Evolutionary conservation across 352 stramenopile genomes (phyloP), one percentile per base, ranked within the genome.

Genomic region (Nothophytophthora sp.): DNA sequence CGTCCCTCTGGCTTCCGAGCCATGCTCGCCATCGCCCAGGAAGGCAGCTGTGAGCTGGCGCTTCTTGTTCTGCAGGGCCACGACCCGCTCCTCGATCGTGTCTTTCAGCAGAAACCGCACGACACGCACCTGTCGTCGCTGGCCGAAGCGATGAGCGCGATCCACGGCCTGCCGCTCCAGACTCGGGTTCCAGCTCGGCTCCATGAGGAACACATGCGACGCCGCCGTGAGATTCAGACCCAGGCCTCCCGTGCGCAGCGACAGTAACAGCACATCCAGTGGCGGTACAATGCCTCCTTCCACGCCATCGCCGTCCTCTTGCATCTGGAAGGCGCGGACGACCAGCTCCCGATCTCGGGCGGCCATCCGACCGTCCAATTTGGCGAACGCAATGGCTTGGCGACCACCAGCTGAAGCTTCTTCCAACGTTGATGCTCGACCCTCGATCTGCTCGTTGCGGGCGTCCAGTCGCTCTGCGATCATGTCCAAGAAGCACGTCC

Each of bases 211-310:
- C 27, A 98, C 89, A 32, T 97, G 82, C 22, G 88, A 88, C 13
- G 92, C 92, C 42, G 90, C 76, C 5, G 92, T 98, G 30, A 98
- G 75, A 50, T 98, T 98, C 40, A 98, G 81, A 11, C 92, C 93
- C 16, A 95, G 75, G 5, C 88, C 90, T 32, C 93, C 93, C 1
- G 84, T 92, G 33, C 87, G 86, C 28, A 97, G 49, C 7, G 84
- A 96, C 29, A 98, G 73, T 12, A 98, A 56, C 52, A 98, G 72
- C 23, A 98, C 73, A 27, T 91, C 67, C 9, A 88, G 54, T n/a
- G 68, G 38, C 32, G 76, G 60, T n/a, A 48, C 59, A 55, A 41
- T 35, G 2, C 40, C 12, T 22, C 33, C 34, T 43, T 39, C 41
- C 23, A 30, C 40, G 19, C 44, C 47, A 13, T 45, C 16, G 35